phyloP scores from a whole-genome alignment of 2,329 filamentous ascomycete genomes.

The Xylariaceae sp. region DNA sequence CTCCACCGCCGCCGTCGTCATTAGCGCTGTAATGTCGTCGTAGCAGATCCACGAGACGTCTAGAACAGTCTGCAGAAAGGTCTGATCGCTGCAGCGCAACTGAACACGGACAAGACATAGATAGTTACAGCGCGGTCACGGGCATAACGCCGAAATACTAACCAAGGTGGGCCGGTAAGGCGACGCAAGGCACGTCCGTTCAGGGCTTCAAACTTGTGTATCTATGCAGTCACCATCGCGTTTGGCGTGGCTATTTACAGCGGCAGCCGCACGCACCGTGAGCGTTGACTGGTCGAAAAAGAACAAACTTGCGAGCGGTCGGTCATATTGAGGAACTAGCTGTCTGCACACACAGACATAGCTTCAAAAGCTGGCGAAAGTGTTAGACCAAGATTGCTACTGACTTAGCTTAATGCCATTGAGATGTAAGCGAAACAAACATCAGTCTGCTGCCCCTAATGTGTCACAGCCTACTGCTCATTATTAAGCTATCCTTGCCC shows the following conservation, averaged over 20 bases:
- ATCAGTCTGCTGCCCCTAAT: too few relatives aligned
- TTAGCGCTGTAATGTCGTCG: background rate
- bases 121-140: background rate
- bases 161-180: background rate
- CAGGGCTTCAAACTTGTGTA: background rate
- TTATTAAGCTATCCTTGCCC: too few relatives aligned
- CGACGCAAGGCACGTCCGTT: background rate
- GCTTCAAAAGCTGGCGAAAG: too few relatives aligned
- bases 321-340: background rate
- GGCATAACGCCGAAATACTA: background rate
- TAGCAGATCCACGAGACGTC: slow-evolving; percentile 1
- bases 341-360: too few relatives aligned
- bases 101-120: background rate
- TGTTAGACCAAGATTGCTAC: too few relatives aligned
- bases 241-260: background rate
- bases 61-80: background rate
- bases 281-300: background rate
- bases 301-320: background rate
- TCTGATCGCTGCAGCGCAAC: background rate
- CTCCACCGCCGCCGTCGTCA: background rate
- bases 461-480: too few relatives aligned
- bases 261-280: background rate
- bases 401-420: too few relatives aligned
- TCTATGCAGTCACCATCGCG: background rate
- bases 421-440: too few relatives aligned